phyloP scores from a whole-genome alignment of 1,284 basidiomycete genomes.

The Wolfiporia cocos region DNA sequence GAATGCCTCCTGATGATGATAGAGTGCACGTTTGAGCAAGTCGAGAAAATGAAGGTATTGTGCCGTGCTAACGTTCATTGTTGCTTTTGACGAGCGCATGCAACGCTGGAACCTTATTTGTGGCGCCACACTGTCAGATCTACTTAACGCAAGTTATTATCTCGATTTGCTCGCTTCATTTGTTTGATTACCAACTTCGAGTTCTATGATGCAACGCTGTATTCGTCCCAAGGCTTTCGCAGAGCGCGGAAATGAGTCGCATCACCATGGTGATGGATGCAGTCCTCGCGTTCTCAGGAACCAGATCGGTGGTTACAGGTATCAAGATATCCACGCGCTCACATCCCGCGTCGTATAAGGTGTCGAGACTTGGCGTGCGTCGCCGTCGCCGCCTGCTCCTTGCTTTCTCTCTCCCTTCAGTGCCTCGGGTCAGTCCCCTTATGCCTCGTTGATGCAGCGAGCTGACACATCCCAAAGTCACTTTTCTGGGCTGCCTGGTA shows the following conservation, averaged over 20 bases:
- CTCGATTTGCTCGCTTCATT: not conserved
- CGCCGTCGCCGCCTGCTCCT: slow-evolving; percentile 5
- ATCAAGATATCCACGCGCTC: slow-evolving; percentile 1
- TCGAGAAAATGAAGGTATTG: too few relatives aligned
- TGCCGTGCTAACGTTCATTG: too few relatives aligned
- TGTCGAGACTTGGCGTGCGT: not conserved
- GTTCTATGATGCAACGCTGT: too few relatives aligned
- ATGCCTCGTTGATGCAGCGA: too few relatives aligned
- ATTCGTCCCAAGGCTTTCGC: not conserved
- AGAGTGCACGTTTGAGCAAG: too few relatives aligned
- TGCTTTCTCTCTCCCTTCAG: slow-evolving; percentile 10
- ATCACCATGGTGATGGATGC: not conserved
- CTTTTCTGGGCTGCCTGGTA: slow-evolving; percentile 60
- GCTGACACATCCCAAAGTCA: slow-evolving; percentile 13
- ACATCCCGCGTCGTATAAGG: slow-evolving; percentile 1
- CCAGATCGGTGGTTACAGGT: not conserved
- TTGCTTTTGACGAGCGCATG: too few relatives aligned
- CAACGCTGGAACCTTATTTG: not conserved
- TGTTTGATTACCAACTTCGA: too few relatives aligned
- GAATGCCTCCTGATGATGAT: too few relatives aligned
- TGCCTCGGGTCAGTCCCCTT: slow-evolving; percentile 6
- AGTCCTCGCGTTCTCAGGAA: not conserved
- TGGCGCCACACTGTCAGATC: not conserved
- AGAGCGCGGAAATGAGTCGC: not conserved
- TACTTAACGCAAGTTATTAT: not conserved